Base-by-base conservation (phyloP, 208 protist genomes). In the Leptomonas pyrrhocoris region DNA sequence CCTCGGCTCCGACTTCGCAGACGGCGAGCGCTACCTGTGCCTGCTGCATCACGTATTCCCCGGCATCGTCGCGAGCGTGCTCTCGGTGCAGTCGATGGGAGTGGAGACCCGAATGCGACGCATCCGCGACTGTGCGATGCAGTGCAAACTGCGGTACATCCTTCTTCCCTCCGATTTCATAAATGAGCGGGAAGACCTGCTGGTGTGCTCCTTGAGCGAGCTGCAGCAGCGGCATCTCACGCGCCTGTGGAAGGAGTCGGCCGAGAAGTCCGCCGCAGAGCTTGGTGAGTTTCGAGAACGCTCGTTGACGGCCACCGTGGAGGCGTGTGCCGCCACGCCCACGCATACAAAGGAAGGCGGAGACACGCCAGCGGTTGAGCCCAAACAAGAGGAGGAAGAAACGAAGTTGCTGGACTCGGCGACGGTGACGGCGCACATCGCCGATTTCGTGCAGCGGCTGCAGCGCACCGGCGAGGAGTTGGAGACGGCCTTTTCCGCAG, bases 1-100 rank as follows among this genome's bases (percentile, higher is more conserved):
- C 54, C 85, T 96, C 59, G 80, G 77, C 19, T 18, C 62, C 19
- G 88, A 94, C 77, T 96, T 96, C 61, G 71, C 74, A 4, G 80
- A 71, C 58, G 91, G 91, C 7, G 86, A 92, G 51, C 78, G 62
- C 15, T 93, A 86, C 64, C 64, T 80, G 19, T 54, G 74, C 28
- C 12, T 96, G 7, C 65, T 96, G 34, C 59, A 79, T 45, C 54
- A 84, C 38, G 86, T 94, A 8, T 92, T 88, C 55, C 73, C 84
- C 16, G 75, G 86, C 18, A 46, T 57, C 5, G 60, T 68, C 4
- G 59, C 73, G 21, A 28, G 50, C 15, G 51, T 78, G 45, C 40
- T 68, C 18, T 48, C 65, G 48, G 68, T 80, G 31, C 61, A 66
- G 28, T 64, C 80, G 19, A 75, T 74, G 28, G 78, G 83, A 45